Base-by-base conservation (phyloP, 1,284 basidiomycete genomes). In the Apiotrichum laibachii region DNA sequence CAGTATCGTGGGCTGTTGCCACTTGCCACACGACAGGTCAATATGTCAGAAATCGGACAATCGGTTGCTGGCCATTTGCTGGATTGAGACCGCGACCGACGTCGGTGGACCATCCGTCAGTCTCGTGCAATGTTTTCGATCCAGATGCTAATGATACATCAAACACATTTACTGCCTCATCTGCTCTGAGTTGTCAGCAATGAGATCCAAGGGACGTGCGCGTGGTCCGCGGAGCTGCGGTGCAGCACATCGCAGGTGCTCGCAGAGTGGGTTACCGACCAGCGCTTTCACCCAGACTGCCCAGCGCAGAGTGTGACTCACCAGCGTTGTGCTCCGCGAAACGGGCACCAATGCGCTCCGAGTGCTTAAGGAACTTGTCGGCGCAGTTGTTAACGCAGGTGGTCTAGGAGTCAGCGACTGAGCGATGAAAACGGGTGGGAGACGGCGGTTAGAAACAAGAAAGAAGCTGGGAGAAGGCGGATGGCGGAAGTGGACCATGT, bases 301-400 rank as follows among this genome's bases (percentile, higher is more conserved):
- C 37, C 11, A 5, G 15, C 12, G 37, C 37, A 6, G 18, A 9
- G 16, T 34, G 2, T 8, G n/a, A 53, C 51, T 43, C 31, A 53
- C 51, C 51, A 59, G 90, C 90, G 71, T 92, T 94, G 65, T 88
- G 81, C 76, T 94, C 91, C 55, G 90, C 89, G 76, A 96, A 97
- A 55, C 94, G 84, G 26, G 92, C 89, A 7, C 92, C 92, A 2
- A 96, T 88, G 57, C 94, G 84, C 77, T 98, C 94, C 31, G 92
- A 95, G 77, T 98, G 92, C 78, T 97, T 97, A 73, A 98, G 81
- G 82, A 96, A 98, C 80, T 98, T 99, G 81, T 96, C 93, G 44
- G 83, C 81, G 78, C 85, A 86, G 76, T 85, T 83, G 59, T 81
- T 76, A 22, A 85, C 81, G 71, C 85, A 86, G 19, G 80, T 80